These are phyloP conservation scores for Pichia pseudocactophila DNA, from an alignment of 805 yeast species.

Conservation along the genomic window DNA sequence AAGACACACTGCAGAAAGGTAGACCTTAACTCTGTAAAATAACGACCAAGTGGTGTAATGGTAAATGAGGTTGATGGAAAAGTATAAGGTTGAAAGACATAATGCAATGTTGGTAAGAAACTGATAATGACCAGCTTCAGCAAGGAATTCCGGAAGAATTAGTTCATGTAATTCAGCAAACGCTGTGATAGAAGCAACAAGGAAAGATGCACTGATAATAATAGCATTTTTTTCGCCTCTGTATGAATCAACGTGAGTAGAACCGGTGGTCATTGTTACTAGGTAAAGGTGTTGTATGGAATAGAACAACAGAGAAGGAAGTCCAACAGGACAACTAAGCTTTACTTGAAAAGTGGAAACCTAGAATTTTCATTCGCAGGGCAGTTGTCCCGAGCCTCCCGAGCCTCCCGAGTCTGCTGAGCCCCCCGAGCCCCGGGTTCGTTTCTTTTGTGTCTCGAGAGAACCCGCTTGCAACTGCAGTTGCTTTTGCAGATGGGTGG, in stretches of 20 bases:
- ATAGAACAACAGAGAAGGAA: too few relatives aligned
- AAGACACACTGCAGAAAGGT: conserved; percentile 44
- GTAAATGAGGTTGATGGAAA: conserved; percentile 30
- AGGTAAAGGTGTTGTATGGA: too few relatives aligned
- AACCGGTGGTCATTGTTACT: too few relatives aligned
- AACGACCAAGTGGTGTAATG: neutral
- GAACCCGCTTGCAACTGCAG: too few relatives aligned
- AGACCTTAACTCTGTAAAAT: conserved; percentile 27
- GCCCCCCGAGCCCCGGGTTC: neutral
- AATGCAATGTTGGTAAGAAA: conserved; percentile 64
- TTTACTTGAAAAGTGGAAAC: too few relatives aligned
- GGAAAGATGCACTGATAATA: conserved; percentile 2
- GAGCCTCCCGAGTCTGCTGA: neutral
- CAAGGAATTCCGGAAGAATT: conserved; percentile 41
- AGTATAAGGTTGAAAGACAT: conserved; percentile 36
- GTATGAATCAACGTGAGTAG: too few relatives aligned
- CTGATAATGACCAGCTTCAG: conserved; percentile 58
- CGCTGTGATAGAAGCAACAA: conserved; percentile 11
- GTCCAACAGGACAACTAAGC: too few relatives aligned
- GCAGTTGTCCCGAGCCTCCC: too few relatives aligned
- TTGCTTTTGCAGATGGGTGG: too few relatives aligned
- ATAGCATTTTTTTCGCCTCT: too few relatives aligned
- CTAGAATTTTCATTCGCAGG: too few relatives aligned
- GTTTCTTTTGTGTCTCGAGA: neutral
- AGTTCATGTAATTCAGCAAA: conserved; percentile 13